Conservation (phyloP, 2,329 filamentous ascomycete species). For the Tympanopsis confertula region DNA sequence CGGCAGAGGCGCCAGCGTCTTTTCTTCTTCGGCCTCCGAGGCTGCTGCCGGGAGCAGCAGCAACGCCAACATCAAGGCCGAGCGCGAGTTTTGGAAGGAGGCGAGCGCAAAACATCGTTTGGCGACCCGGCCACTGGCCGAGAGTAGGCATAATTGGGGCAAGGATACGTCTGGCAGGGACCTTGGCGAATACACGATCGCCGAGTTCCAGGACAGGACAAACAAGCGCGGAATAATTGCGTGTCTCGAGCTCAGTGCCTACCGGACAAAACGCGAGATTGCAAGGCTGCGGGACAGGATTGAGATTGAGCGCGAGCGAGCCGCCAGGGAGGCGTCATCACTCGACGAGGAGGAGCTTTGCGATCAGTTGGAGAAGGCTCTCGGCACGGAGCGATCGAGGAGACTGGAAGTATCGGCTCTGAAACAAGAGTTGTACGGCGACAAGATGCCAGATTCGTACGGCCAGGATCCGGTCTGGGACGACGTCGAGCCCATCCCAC, state of each 20-base stretch:
- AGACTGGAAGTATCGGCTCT: slow-evolving; percentile 38
- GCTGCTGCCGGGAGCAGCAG: not conserved
- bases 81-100: slow-evolving; percentile 46
- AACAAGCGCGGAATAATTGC: slow-evolving; percentile 29
- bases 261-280: slow-evolving; percentile 18
- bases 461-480: slow-evolving; percentile 67
- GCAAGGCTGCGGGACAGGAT: not conserved
- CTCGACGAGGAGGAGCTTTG: slow-evolving; percentile 5
- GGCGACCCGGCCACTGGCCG: slow-evolving; percentile 27
- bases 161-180: slow-evolving; percentile 35
- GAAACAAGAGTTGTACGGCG: slow-evolving; percentile 38
- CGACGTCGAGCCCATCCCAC: slow-evolving; percentile 70
- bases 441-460: slow-evolving; percentile 34
- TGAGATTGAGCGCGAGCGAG: slow-evolving; percentile 19
- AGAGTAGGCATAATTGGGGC: slow-evolving; percentile 27
- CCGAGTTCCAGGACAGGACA: slow-evolving; percentile 29
- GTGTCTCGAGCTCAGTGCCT: slow-evolving; percentile 28
- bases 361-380: slow-evolving; percentile 21
- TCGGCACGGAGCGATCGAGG: slow-evolving; percentile 31
- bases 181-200: slow-evolving; percentile 32
- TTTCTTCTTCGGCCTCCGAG: slow-evolving; percentile 15
- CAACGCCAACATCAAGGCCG: slow-evolving; percentile 25
- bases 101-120: slow-evolving; percentile 38
- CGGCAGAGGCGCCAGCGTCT: slow-evolving; percentile 15
- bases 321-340: slow-evolving; percentile 5